Base-by-base conservation (phyloP, 805 yeast genomes). In the Metschnikowia baotianmanensis region DNA sequence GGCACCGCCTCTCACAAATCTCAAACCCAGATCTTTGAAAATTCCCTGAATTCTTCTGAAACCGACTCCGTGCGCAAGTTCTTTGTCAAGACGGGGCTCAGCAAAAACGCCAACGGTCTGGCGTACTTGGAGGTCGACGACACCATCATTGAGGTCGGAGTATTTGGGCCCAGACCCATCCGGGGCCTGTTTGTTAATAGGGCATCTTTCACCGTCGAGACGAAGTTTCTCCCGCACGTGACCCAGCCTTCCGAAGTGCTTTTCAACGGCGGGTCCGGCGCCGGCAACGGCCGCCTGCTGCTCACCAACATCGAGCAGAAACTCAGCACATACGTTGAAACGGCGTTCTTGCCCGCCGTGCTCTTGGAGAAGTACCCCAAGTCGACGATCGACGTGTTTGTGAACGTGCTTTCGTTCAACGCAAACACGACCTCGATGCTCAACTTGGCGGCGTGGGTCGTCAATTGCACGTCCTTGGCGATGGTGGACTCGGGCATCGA, bases 151-250 rank as follows among this genome's bases (percentile, higher is more conserved):
- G 77, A 82, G 40, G 83, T 83, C 1, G 74, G 88, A 4, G 81
- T 91, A 0, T 86, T 81, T 61, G 98, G 98, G 0, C 98, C 98
- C 4, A 73, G 89, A 50, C 96, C 98, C 6, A 80, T 78, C 46
- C 71, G 86, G 45, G 87, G 88, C 2, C 76, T 86, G 4, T 86
- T 83, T 58, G 71, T 77, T 27, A 80, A 83, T 17, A 68, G 77
- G 36, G 90, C 90, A 3, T 70, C 79, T 5, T 63, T 86, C 30
- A 74, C 81, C 20, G 88, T 86, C 10, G 80, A 74, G 41, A 72
- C 76, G 35, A 71, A 72, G 49, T 72, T 80, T 43, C 67, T 76
- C 13, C 80, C 80, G 3, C 74, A 76, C 49, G 55, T 72, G 10
- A 51, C 54, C 19, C 81, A 58, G 58, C 77, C 65, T 31, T 57